Percentiles rank a stretch among this genome's conserved stretches.
Evolutionary conservation across 2,329 filamentous ascomycete species (phyloP).

Genomic region (Cordyceps javanica): DNA sequence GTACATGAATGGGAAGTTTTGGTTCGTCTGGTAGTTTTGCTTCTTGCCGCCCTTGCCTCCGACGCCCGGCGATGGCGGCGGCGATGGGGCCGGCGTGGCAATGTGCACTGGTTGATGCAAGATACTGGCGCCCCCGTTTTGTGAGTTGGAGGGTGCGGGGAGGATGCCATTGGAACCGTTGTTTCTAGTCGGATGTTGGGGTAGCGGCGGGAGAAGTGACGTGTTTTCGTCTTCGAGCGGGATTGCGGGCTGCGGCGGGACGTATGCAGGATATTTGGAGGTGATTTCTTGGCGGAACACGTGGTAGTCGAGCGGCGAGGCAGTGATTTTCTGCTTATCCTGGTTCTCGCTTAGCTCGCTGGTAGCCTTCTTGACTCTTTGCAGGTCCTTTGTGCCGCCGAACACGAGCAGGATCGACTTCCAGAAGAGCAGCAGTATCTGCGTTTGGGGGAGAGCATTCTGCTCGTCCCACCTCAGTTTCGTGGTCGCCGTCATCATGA

Average conservation of each 20-base stretch:
- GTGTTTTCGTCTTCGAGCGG: slow-evolving; percentile 87
- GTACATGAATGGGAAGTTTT: slow-evolving; percentile 97
- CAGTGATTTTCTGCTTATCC: slow-evolving; percentile 75
- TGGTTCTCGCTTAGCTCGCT: slow-evolving; percentile 56
- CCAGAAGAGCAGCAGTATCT: slow-evolving; percentile 82
- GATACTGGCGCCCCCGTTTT: slow-evolving; percentile 66
- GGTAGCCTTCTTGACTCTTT: slow-evolving; percentile 66
- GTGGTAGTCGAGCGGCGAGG: slow-evolving; percentile 93
- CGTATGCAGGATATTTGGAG: slow-evolving; percentile 95
- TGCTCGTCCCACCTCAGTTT: slow-evolving; percentile 69
- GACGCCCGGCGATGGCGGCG: slow-evolving; percentile 79
- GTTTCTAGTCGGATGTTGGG: slow-evolving; percentile 62
- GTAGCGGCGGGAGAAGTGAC: slow-evolving; percentile 79
- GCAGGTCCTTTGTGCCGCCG: slow-evolving; percentile 69
- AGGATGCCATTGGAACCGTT: slow-evolving; percentile 58
- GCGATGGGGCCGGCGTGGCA: slow-evolving; percentile 93
- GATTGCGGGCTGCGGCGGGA: slow-evolving; percentile 76
- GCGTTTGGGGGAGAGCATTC: slow-evolving; percentile 53
- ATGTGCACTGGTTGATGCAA: slow-evolving; percentile 96
- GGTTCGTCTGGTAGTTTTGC: slow-evolving; percentile 98
- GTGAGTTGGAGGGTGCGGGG: slow-evolving; percentile 46
- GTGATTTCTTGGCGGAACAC: slow-evolving; percentile 94
- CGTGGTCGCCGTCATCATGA: slow-evolving; percentile 63
- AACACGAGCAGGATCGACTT: slow-evolving; percentile 84
- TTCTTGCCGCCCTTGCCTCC: slow-evolving; percentile 95